Percentiles rank a stretch among this genome's conserved stretches.
Evolutionary conservation across 108 stramenopile species (phyloP).

Genomic region (Heterococcus sp.): DNA sequence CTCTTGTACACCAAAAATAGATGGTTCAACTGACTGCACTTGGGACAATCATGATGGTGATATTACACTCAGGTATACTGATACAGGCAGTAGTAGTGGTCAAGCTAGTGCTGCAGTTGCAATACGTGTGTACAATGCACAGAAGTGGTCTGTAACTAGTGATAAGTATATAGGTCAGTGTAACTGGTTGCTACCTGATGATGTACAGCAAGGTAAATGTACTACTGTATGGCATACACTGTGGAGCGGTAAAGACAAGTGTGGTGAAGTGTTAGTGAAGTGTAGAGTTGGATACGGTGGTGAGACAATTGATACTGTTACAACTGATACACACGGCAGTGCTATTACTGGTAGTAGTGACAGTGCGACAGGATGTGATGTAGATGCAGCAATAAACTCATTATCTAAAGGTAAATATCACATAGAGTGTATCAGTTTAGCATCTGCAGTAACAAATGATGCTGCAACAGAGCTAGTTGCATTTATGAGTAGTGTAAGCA

Average conservation of each 20-base stretch:
- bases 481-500: too few species aligned
- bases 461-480: too few species aligned
- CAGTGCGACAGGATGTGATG: neutral
- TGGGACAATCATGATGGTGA: neutral
- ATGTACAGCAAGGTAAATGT: neutral
- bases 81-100: neutral
- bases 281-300: slow-evolving; percentile 19
- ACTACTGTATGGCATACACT: slow-evolving; percentile 3
- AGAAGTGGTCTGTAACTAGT: too few species aligned
- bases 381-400: neutral
- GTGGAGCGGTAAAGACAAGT: neutral
- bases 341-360: too few species aligned
- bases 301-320: neutral
- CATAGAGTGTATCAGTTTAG: slow-evolving; percentile 11
- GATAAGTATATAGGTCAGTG: slow-evolving; percentile 5
- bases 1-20: neutral
- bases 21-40: slow-evolving; percentile 9
- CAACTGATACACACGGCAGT: too few species aligned
- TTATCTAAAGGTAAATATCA: slow-evolving; percentile 2
- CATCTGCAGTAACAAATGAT: too few species aligned
- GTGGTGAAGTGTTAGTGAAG: slow-evolving; percentile 1
- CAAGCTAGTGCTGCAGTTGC: neutral
- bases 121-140: too few species aligned
- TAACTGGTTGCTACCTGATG: slow-evolving; percentile 9
- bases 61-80: neutral